phyloP scores from a whole-genome alignment of 2,329 filamentous ascomycete species.

The Ceratocystis diversiconidia region DNA sequence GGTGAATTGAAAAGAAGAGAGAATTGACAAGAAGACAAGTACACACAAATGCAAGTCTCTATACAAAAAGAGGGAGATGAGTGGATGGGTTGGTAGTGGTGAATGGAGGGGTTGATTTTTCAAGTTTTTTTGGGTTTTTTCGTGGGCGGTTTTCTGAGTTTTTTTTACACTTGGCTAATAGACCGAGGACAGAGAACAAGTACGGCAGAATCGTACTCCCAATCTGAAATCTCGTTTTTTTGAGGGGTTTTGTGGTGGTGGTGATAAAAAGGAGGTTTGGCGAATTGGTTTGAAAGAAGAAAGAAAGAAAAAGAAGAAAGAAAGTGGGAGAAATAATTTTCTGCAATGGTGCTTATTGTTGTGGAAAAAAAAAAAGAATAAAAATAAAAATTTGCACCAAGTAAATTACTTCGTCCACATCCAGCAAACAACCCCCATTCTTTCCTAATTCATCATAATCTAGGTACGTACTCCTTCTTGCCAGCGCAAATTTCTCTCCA shows the following conservation, averaged over 20 bases:
- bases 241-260: constrained; percentile 30
- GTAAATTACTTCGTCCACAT: constrained; percentile 6
- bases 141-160: constrained; percentile 23
- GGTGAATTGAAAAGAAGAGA: constrained; percentile 18
- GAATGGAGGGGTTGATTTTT: constrained; percentile 47
- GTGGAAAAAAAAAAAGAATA: constrained; percentile 7
- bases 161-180: constrained; percentile 27
- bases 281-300: constrained; percentile 30
- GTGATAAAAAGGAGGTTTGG: constrained; percentile 33
- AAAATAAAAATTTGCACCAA: background rate
- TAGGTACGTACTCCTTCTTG: background rate
- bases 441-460: background rate
- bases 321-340: constrained; percentile 27
- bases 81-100: constrained; percentile 24
- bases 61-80: constrained; percentile 6
- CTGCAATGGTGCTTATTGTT: constrained; percentile 22
- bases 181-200: constrained; percentile 47
- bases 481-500: background rate
- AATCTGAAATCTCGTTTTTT: constrained; percentile 35
- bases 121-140: constrained; percentile 39
- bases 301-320: constrained; percentile 28
- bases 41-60: constrained; percentile 16
- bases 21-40: constrained; percentile 14
- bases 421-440: constrained; percentile 5
- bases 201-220: constrained; percentile 43